Evolutionary conservation across 257 asterid species (phyloP), one percentile per base, ranked within the genome.

Genomic region (Fraxinus excelsior): DNA sequence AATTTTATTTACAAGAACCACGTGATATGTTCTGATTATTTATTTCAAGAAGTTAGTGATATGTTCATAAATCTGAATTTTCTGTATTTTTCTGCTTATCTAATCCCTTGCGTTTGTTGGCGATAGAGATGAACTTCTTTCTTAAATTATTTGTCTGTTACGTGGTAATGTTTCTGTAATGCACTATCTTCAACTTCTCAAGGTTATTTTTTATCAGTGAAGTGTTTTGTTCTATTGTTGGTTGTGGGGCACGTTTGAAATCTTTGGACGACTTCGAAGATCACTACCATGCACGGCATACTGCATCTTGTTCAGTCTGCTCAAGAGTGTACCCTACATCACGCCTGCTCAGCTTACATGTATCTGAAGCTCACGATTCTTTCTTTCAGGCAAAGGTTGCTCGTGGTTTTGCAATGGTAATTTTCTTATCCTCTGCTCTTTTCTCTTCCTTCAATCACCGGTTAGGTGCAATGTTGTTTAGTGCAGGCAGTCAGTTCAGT

Each of bases 331-430:
- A 88, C 81, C 99, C 99, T 25, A 95, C 99, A 0, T 86, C 98
- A 25, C 97, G 90, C 42, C 84, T 95, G 81, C 97, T 95, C 79
- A 90, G 96, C 80, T 87, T 95, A 76, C 99, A 95, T 75, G 85
- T 95, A n/a, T 93, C 99, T 37, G 98, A 93, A 87, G 91, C 86
- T 74, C 97, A 93, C 73, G 98, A 95, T 90, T 95, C 98, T 64
- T 95, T 93, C 89, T 93, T 95, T 69, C 91, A 95, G 84, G 98
- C 98, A 78, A 95, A 95, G 85, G 98, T 87, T 81, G 90, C 96
- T 34, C 94, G 97, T 77, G 99, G 99, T 40, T 89, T 46, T 81
- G 83, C 91, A 42, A 89, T 93, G 99, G 99, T 91, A 88, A 80
- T 35, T 51, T 76, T 62, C 76, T 74, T 64, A 38, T 62, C 25